Base-by-base conservation (phyloP, 2,329 filamentous ascomycete genomes). In the Thielaviopsis musarum region DNA sequence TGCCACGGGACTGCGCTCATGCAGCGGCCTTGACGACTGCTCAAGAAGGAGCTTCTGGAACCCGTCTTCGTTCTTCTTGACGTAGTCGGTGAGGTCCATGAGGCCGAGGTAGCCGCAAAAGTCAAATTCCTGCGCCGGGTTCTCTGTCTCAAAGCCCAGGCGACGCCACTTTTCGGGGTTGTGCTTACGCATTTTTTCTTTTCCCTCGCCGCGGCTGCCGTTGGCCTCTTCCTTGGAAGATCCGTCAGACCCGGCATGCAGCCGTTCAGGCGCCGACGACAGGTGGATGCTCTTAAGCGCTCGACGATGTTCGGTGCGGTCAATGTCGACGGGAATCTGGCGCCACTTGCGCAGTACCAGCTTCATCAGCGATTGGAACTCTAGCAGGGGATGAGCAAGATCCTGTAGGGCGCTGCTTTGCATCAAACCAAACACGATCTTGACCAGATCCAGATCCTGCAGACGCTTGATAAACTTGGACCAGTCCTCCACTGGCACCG, bases 31-130 rank as follows among this genome's bases (percentile, higher is more conserved):
- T 6, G 84, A 82, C 3, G 88, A 85, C 71, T 98, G 93, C 71
- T 98, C 93, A 41, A 96, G 75, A 17, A 98, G 73, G 65, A 95
- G 77, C 72, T 95, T 96, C 69, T 95, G 91, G 65, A 95, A 97
- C 12, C 83, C 82, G 68, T 96, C 91, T 69, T 95, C 89, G 67
- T 95, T 85, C 68, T 90, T 95, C 67, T 87, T 82, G 55, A 95
- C 89, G 69, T 89, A 98, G 70, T 97, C 91, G 1, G 90, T 88
- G 66, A 98, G 72, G 69, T 98, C 93, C 91, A 98, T 97, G 81
- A 98, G 88, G 28, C 93, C 93, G 58, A 98, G 72, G 69, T 91
- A 97, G 0, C 93, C 93, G 28, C 87, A 86, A 48, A 81, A 76
- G 21, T 89, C 84, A 67, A 98, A 97, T 65, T 98, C 93, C 66